Base-by-base conservation (phyloP, 257 asterid genomes). In the Capsicum baccatum region DNA sequence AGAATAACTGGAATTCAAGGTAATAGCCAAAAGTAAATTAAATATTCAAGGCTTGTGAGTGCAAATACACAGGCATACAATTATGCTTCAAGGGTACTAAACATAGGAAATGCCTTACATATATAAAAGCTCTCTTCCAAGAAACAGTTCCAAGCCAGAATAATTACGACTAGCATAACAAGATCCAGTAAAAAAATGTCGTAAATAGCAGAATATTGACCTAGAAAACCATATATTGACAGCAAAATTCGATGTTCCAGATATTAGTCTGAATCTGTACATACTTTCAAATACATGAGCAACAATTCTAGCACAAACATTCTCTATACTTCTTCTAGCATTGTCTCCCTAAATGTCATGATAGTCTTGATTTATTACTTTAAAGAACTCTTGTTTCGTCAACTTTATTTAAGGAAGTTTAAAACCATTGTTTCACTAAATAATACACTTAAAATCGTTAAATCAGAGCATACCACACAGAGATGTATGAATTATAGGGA, bases 11-110 rank as follows among this genome's bases (percentile, higher is more conserved):
- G 26, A 26, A 26, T 54, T 0, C 80, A 47, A 71, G 79, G 79
- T 71, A 71, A 71, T n/a, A 71, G 39, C 57, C 57, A 71, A 47
- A 71, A 44, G 79, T 47, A 44, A 9, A 71, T 44, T n/a, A 44
- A n/a, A 71, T 71, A 35, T 5, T 71, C 58, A 71, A 70, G 16
- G 79, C 33, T 17, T 44, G 37, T 5, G 44, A 50, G 19, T 21
- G 58, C 60, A 74, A 42, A 9, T 44, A 70, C 33, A 69, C 5
- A 62, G 12, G 42, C 37, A 73, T 73, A n/a, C 19, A 21, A 26
- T 26, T 26, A 26, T 26, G 33, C 33, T 26, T 26, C 33, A 26
- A 26, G 33, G 33, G 33, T 26, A 26, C 33, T 26, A 26, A 26
- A 26, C 33, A 26, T 26, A 26, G 33, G 33, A 26, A 26, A 26